Conservation (phyloP, 225 moss, liverwort and hornwort genomes). For the Sphagnum contortum region DNA sequence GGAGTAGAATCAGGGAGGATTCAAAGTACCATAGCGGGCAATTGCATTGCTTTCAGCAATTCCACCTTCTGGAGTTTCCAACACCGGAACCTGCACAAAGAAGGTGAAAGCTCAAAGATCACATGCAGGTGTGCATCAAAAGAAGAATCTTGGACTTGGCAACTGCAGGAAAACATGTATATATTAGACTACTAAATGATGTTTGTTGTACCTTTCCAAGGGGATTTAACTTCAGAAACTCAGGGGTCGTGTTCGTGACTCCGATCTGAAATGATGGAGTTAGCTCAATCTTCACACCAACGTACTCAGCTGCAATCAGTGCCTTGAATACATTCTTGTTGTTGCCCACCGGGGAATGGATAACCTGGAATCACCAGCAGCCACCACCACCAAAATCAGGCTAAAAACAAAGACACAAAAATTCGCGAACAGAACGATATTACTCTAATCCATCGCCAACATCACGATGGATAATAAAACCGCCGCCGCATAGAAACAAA, state of each 20-base stretch:
- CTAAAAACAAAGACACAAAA: too few relatives aligned
- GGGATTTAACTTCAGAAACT: conserved; percentile 70
- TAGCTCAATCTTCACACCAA: conserved; percentile 50
- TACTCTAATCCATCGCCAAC: too few relatives aligned
- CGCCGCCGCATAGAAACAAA: too few relatives aligned
- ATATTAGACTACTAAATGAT: too few relatives aligned
- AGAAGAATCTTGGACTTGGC: too few relatives aligned
- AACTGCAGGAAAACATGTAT: too few relatives aligned
- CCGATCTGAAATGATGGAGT: conserved; percentile 44
- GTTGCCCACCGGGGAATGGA: conserved; percentile 37
- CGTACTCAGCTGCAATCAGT: conserved; percentile 65
- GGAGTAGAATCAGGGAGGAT: too few relatives aligned
- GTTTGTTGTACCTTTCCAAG: conserved; percentile 50
- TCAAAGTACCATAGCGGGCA: conserved; percentile 57
- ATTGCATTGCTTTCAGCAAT: conserved; percentile 89
- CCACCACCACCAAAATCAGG: too few relatives aligned
- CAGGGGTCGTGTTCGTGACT: conserved; percentile 38
- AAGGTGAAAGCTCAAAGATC: background rate
- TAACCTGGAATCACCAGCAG: conserved; percentile 17
- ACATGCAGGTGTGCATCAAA: background rate
- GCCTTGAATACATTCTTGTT: conserved; percentile 50
- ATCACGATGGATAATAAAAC: too few relatives aligned
- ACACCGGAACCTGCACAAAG: conserved; percentile 47
- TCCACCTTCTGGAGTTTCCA: conserved; percentile 64
- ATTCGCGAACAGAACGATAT: too few relatives aligned